Evolutionary conservation across 495 filamentous ascomycete species (phyloP).

Genomic region (Neurospora sp.): DNA sequence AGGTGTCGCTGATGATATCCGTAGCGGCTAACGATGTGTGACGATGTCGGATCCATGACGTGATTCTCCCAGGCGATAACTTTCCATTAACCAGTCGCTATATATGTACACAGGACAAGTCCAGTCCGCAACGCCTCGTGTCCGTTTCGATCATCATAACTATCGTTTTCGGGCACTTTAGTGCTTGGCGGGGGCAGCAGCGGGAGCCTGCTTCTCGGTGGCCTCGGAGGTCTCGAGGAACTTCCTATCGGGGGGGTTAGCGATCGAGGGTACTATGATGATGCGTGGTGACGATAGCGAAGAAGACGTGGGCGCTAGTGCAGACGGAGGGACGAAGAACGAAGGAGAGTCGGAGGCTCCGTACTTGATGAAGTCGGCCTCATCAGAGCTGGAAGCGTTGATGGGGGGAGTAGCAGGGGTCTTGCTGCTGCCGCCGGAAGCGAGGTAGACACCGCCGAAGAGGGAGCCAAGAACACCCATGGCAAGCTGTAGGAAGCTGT

Average conservation of each 20-base stretch:
- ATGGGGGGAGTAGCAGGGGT: conserved; percentile 63
- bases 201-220: conserved; percentile 50
- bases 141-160: neutral
- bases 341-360: conserved; percentile 15
- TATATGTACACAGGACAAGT: conserved; percentile 19
- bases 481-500: conserved; percentile 53
- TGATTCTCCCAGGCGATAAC: conserved; percentile 4
- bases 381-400: conserved; percentile 79
- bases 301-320: neutral
- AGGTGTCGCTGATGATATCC: neutral
- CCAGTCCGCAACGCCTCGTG: neutral
- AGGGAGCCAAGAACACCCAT: conserved; percentile 67
- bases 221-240: conserved; percentile 65
- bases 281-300: neutral
- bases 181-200: conserved; percentile 36
- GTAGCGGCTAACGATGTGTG: neutral
- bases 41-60: neutral
- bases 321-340: neutral
- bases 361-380: conserved; percentile 97
- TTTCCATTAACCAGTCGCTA: conserved; percentile 11
- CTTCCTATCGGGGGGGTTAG: conserved; percentile 46
- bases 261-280: neutral
- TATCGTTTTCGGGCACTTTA: conserved; percentile 25
- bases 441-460: conserved; percentile 45
- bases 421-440: conserved; percentile 53